A percentile compares a stretch with the other conserved stretches of the same genome.
Evolutionary conservation across 2,329 filamentous ascomycete species (phyloP).

Genomic region (Hymenoscyphus scutula): DNA sequence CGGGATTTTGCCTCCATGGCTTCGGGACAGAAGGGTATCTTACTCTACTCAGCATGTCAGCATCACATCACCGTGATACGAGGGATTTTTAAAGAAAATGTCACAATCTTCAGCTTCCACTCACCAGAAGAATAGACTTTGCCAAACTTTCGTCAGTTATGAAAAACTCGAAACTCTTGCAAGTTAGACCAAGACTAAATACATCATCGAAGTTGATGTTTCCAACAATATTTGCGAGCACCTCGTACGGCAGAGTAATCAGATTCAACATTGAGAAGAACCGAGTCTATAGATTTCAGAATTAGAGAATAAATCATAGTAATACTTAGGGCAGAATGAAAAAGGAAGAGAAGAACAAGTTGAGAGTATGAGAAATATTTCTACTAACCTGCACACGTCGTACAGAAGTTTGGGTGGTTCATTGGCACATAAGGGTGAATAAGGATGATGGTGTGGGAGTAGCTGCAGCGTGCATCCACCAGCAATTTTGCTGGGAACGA

Average conservation of each 20-base stretch:
- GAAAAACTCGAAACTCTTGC: conserved; percentile 29
- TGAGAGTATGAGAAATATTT: background rate
- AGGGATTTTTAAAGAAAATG: background rate
- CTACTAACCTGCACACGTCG: background rate
- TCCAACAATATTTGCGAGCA: conserved; percentile 30
- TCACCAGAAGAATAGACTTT: conserved; percentile 32
- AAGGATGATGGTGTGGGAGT: background rate
- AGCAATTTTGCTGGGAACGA: background rate
- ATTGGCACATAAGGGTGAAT: background rate
- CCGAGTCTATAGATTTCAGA: background rate
- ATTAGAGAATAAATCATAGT: background rate
- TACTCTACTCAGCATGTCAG: conserved; percentile 27
- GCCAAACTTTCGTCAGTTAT: conserved; percentile 33
- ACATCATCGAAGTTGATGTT: conserved; percentile 34
- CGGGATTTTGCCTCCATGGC: conserved; percentile 22
- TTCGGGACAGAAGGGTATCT: conserved; percentile 32
- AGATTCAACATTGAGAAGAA: conserved; percentile 29
- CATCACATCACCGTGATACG: background rate
- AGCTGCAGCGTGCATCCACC: background rate
- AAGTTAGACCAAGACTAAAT: conserved; percentile 31
- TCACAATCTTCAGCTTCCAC: background rate
- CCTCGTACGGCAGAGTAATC: conserved; percentile 34
- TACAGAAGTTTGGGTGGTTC: background rate
- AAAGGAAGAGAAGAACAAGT: background rate
- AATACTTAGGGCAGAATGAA: background rate